phyloP scores from a whole-genome alignment of 1,284 basidiomycete species.

The Cryptococcus amylolentus region DNA sequence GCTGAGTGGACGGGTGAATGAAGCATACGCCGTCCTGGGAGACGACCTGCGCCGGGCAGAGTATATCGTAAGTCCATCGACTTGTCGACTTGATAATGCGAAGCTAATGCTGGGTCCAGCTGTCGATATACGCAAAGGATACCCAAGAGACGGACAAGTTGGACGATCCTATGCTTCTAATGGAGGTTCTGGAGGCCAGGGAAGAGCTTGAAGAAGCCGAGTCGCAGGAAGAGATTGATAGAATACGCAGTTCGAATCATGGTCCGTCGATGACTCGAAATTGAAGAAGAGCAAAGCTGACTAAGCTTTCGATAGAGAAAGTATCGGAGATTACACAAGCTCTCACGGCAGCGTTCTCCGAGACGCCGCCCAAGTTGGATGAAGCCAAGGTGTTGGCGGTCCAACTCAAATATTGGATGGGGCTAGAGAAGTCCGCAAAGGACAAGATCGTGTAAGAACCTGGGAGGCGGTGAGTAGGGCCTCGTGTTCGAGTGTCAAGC shows the following conservation, averaged over 20 bases:
- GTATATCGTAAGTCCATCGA: slow-evolving; percentile 41
- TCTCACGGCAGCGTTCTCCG: slow-evolving; percentile 57
- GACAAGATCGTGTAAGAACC: slow-evolving; percentile 25
- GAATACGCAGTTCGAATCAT: slow-evolving; percentile 59
- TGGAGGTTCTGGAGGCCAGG: slow-evolving; percentile 74
- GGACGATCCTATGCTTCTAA: slow-evolving; percentile 68
- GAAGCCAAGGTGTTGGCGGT: slow-evolving; percentile 62
- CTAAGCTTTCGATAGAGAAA: slow-evolving; percentile 53
- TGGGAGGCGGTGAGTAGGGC: no score
- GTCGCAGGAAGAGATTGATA: slow-evolving; percentile 55
- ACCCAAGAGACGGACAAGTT: slow-evolving; percentile 71
- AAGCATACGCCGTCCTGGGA: slow-evolving; percentile 44
- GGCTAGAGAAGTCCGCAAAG: slow-evolving; percentile 67
- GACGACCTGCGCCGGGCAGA: slow-evolving; percentile 45
- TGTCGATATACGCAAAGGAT: slow-evolving; percentile 60
- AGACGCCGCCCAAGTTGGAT: slow-evolving; percentile 56
- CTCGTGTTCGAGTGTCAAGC: background rate
- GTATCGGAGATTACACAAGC: slow-evolving; percentile 54
- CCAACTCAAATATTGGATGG: slow-evolving; percentile 70
- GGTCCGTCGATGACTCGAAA: slow-evolving; percentile 54
- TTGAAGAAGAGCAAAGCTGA: background rate
- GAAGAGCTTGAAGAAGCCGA: slow-evolving; percentile 71
- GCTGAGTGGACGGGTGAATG: slow-evolving; percentile 42
- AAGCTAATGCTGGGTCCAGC: slow-evolving; percentile 28
- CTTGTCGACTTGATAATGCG: background rate